phyloP scores from a whole-genome alignment of 352 stramenopile species.

The Phytophthora pluvialis region DNA sequence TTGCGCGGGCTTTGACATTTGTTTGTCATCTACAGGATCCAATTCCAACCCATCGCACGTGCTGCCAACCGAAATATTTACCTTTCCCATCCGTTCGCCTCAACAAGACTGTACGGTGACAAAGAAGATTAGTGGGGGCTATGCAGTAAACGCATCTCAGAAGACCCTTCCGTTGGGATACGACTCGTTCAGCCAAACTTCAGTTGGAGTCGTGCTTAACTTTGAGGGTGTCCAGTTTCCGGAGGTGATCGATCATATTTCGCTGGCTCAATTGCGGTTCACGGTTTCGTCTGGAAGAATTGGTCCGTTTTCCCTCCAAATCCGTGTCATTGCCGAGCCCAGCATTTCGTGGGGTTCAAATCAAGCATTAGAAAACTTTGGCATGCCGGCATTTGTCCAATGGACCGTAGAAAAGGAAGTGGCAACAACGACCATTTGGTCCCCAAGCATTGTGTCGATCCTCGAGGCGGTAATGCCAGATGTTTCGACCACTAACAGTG shows the following conservation, averaged over 20 bases:
- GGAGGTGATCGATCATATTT: conserved; percentile 35
- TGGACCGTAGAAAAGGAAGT: conserved; percentile 40
- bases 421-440: conserved; percentile 32
- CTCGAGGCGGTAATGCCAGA: conserved; percentile 11
- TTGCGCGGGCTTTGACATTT: not conserved
- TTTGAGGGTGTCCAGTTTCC: conserved; percentile 37
- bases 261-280: conserved; percentile 39
- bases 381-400: conserved; percentile 27
- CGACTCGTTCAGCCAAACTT: conserved; percentile 12
- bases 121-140: conserved; percentile 14
- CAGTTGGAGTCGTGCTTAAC: conserved; percentile 23
- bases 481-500: conserved; percentile 1
- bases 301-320: conserved; percentile 49
- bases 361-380: conserved; percentile 28
- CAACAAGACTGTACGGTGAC: conserved; percentile 19
- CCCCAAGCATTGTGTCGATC: conserved; percentile 39
- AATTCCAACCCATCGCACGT: conserved; percentile 15
- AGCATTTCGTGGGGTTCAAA: conserved; percentile 15
- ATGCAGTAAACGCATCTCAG: conserved; percentile 10
- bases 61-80: conserved; percentile 20
- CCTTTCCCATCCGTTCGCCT: conserved; percentile 27
- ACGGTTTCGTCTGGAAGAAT: conserved; percentile 46
- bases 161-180: conserved; percentile 31
- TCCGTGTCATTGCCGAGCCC: conserved; percentile 37
- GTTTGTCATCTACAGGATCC: conserved; percentile 11